These are phyloP conservation scores for Lizanozyma gosingica DNA, from an alignment of 1,139 yeast species.

Conservation along the genomic window DNA sequence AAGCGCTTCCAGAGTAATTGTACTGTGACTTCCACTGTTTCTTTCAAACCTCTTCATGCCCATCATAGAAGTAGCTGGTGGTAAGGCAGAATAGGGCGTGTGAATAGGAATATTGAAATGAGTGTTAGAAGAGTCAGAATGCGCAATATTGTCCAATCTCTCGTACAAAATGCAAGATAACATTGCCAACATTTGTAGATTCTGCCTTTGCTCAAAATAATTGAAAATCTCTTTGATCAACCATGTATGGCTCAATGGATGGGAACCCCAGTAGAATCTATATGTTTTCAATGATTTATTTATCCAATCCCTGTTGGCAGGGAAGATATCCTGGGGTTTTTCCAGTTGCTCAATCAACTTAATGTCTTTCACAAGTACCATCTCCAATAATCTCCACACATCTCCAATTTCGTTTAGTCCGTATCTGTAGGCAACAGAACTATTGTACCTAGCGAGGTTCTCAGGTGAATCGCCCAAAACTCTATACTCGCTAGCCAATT, in stretches of 20 bases:
- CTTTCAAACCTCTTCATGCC: no score
- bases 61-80: conserved; percentile 24
- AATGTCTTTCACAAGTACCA: conserved; percentile 29
- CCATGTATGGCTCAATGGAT: conserved; percentile 76
- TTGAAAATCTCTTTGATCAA: conserved; percentile 54
- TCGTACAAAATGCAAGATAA: conserved; percentile 61
- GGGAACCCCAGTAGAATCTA: conserved; percentile 66
- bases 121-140: conserved; percentile 7
- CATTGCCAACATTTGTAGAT: conserved; percentile 88
- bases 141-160: conserved; percentile 17
- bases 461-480: conserved; percentile 62
- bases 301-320: background rate
- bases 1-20: background rate
- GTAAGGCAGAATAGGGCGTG: conserved; percentile 35
- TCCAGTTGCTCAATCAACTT: conserved; percentile 2
- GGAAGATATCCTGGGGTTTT: background rate
- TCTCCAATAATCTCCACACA: conserved; percentile 66
- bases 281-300: conserved; percentile 9
- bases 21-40: background rate
- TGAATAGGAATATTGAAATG: conserved; percentile 32
- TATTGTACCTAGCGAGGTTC: conserved; percentile 58
- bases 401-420: conserved; percentile 59
- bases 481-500: conserved; percentile 68
- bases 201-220: conserved; percentile 56
- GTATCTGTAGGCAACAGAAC: conserved; percentile 58